These are phyloP conservation scores for Penstemon barbatus DNA, from an alignment of 257 asterid genomes.

Conservation along the genomic window DNA sequence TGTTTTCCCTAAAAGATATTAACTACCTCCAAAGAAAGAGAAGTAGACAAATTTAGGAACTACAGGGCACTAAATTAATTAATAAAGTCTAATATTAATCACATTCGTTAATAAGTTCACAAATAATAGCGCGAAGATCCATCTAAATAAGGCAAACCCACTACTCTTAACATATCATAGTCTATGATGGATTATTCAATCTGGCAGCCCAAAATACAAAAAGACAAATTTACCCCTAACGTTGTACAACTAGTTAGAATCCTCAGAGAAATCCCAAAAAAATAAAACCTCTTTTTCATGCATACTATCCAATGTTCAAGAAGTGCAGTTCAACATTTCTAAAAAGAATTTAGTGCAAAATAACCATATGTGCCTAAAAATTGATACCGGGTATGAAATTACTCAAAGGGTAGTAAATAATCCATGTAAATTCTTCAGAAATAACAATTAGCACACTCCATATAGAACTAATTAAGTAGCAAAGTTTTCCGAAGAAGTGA, in stretches of 20 bases:
- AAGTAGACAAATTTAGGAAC: no score
- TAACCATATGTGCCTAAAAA: not conserved
- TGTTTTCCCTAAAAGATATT: no score
- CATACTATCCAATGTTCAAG: not conserved
- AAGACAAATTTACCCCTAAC: no score
- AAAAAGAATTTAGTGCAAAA: not conserved
- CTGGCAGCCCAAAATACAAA: no score
- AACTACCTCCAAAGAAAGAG: no score
- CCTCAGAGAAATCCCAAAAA: no score
- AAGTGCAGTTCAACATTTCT: not conserved
- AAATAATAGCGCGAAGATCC: no score
- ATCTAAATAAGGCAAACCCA: no score
- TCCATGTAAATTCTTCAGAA: slow-evolving; percentile 2
- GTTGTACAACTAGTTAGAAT: not conserved
- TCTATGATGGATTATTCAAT: no score
- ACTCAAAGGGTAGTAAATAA: not conserved
- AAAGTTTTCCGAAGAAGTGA: not conserved
- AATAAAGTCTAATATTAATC: not conserved
- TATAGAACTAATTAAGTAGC: not conserved
- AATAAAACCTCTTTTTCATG: not conserved
- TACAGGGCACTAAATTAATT: not conserved
- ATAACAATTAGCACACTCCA: not conserved
- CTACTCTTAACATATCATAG: no score
- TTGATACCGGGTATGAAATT: not conserved
- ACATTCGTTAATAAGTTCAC: no score